Percentiles rank a stretch among this genome's conserved stretches.
Conservation (phyloP, 768 basidiomycete genomes). For the Suillus brevipes region DNA sequence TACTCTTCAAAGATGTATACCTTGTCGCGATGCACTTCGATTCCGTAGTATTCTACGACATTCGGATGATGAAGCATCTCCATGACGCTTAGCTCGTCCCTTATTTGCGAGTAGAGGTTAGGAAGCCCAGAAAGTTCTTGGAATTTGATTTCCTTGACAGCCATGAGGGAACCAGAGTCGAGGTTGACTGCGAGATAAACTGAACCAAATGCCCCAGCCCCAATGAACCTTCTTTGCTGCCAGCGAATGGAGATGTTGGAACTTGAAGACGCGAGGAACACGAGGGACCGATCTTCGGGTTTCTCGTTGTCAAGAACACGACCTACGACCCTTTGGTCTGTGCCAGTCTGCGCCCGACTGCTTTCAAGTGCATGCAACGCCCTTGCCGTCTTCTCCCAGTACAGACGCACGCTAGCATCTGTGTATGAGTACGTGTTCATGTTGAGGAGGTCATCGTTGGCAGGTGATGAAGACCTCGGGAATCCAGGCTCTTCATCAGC, state of each 20-base stretch:
- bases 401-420: conserved; percentile 66
- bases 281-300: conserved; percentile 88
- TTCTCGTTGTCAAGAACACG: conserved; percentile 94
- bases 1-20: conserved; percentile 99
- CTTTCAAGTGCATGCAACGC: conserved; percentile 67
- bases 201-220: conserved; percentile 98
- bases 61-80: conserved; percentile 97
- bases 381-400: conserved; percentile 71
- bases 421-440: conserved; percentile 43
- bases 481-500: conserved; percentile 54
- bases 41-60: conserved; percentile 97
- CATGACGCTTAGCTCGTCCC: conserved; percentile 96
- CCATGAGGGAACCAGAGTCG: conserved; percentile 95
- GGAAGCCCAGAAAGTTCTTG: conserved; percentile 89
- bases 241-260: conserved; percentile 95
- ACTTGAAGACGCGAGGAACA: conserved; percentile 93
- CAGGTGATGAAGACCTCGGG: conserved; percentile 39
- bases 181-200: conserved; percentile 98
- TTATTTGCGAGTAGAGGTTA: conserved; percentile 87
- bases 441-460: conserved; percentile 35
- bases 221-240: conserved; percentile 98
- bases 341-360: conserved; percentile 55
- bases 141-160: conserved; percentile 98
- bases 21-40: conserved; percentile 98
- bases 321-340: conserved; percentile 77